These are phyloP conservation scores for Xylaria bambusicola DNA, from an alignment of 495 filamentous ascomycete species.

Conservation along the genomic window DNA sequence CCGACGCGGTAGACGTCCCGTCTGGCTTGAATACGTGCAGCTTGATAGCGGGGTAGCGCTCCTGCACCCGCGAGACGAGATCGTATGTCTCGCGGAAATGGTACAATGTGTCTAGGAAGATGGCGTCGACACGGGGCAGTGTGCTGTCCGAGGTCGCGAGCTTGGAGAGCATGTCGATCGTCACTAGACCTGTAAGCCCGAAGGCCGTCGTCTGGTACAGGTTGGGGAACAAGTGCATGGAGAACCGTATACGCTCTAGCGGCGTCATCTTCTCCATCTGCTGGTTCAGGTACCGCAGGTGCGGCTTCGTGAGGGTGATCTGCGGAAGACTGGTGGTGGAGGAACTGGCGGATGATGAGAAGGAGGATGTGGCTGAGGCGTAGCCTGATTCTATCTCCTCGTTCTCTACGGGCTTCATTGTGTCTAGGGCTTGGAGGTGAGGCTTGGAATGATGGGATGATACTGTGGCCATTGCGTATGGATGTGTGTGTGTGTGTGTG, in stretches of 20 bases:
- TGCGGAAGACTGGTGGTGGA: constrained; percentile 60
- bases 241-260: constrained; percentile 87
- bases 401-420: constrained; percentile 20
- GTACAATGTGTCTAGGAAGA: constrained; percentile 96
- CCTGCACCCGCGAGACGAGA: constrained; percentile 76
- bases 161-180: constrained; percentile 92
- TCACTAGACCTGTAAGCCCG: constrained; percentile 89
- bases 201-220: constrained; percentile 98
- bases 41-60: constrained; percentile 72
- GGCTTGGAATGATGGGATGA: constrained; percentile 30
- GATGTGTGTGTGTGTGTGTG: background rate
- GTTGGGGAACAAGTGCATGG: constrained; percentile 82
- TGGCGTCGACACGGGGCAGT: constrained; percentile 72
- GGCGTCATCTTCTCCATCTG: constrained; percentile 79
- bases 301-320: constrained; percentile 83
- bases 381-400: constrained; percentile 82
- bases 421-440: constrained; percentile 27
- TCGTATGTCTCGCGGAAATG: constrained; percentile 90
- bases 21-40: constrained; percentile 89
- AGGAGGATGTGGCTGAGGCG: constrained; percentile 69
- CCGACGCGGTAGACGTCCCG: constrained; percentile 63
- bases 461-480: constrained; percentile 9
- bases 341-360: constrained; percentile 54
- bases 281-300: constrained; percentile 86
- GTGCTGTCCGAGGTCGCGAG: constrained; percentile 67